Percentiles rank a stretch among this genome's conserved stretches.
These are phyloP conservation scores for Agarophyton chilense DNA, from an alignment of 23 red algal genomes.

Conservation along the genomic window DNA sequence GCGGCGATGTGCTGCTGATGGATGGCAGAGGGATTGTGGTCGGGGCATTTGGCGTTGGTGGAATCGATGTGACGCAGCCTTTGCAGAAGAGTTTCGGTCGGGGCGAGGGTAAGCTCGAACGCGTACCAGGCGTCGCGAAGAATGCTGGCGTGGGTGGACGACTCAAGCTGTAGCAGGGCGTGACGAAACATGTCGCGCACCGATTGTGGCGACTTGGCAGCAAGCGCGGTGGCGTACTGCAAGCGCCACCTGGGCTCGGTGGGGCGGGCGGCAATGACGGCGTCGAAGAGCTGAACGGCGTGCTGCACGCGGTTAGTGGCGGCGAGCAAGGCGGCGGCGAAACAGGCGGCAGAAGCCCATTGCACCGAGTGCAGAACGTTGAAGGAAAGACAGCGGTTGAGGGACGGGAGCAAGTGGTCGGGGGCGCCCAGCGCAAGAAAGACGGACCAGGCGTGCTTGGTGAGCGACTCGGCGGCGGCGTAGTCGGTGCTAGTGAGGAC, in stretches of 20 bases:
- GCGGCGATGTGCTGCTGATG: background rate
- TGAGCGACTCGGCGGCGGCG: constrained; percentile 34
- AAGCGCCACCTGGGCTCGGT: constrained; percentile 28
- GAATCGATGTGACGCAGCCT: constrained; percentile 19
- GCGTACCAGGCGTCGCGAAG: constrained; percentile 49
- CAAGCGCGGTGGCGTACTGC: constrained; percentile 17
- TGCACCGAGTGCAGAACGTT: constrained; percentile 30
- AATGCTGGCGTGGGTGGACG: background rate
- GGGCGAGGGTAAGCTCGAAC: constrained; percentile 1
- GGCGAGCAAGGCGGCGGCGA: constrained; percentile 17
- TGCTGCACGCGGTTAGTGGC: background rate
- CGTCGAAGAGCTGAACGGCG: constrained; percentile 30
- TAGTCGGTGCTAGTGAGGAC: constrained; percentile 10
- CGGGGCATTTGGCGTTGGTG: background rate
- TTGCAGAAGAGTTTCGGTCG: background rate
- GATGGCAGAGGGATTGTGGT: background rate
- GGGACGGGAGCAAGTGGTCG: background rate
- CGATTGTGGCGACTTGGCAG: background rate
- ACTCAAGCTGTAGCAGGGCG: background rate
- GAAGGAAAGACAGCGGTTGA: constrained; percentile 16
- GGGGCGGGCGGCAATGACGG: constrained; percentile 8
- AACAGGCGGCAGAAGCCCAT: constrained; percentile 36
- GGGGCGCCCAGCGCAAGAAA: background rate
- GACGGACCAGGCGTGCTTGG: constrained; percentile 32
- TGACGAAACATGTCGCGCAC: constrained; percentile 13